Percentiles rank a stretch among this genome's conserved stretches.
phyloP scores from a whole-genome alignment of 495 filamentous ascomycete genomes.

The Neurospora intermedia region DNA sequence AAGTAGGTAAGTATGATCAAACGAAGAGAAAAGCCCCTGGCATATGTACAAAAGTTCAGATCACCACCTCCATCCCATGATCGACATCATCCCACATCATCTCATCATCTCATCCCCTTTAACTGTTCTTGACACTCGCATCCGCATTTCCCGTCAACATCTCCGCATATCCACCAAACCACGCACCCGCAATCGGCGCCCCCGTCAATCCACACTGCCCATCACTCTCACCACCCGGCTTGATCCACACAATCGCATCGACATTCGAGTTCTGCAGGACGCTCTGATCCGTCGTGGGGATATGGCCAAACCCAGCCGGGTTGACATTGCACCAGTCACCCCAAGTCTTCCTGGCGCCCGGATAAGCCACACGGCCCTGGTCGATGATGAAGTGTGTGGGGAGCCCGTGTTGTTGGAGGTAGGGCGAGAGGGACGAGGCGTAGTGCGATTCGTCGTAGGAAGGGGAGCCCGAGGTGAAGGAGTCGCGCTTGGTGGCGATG shows the following conservation, averaged over 20 bases:
- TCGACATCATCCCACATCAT: too few relatives aligned
- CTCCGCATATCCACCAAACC: slow-evolving; percentile 65
- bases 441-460: slow-evolving; percentile 56
- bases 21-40: too few relatives aligned
- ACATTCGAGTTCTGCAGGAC: slow-evolving; percentile 37
- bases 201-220: slow-evolving; percentile 52
- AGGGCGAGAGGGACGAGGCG: slow-evolving; percentile 51
- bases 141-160: slow-evolving; percentile 53
- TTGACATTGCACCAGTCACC: slow-evolving; percentile 74
- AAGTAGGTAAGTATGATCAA: too few relatives aligned
- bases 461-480: slow-evolving; percentile 34
- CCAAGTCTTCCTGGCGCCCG: slow-evolving; percentile 50
- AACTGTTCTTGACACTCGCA: slow-evolving; percentile 17
- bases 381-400: slow-evolving; percentile 53
- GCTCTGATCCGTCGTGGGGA: slow-evolving; percentile 46
- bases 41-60: too few relatives aligned
- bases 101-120: too few relatives aligned
- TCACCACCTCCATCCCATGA: too few relatives aligned
- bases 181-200: slow-evolving; percentile 57
- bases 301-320: slow-evolving; percentile 55
- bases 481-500: slow-evolving; percentile 30
- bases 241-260: slow-evolving; percentile 72
- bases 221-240: slow-evolving; percentile 69
- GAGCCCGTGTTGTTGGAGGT: slow-evolving; percentile 46
- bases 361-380: slow-evolving; percentile 31